phyloP scores from a whole-genome alignment of 2,329 filamentous ascomycete species.

The Alternaria postmessia region DNA sequence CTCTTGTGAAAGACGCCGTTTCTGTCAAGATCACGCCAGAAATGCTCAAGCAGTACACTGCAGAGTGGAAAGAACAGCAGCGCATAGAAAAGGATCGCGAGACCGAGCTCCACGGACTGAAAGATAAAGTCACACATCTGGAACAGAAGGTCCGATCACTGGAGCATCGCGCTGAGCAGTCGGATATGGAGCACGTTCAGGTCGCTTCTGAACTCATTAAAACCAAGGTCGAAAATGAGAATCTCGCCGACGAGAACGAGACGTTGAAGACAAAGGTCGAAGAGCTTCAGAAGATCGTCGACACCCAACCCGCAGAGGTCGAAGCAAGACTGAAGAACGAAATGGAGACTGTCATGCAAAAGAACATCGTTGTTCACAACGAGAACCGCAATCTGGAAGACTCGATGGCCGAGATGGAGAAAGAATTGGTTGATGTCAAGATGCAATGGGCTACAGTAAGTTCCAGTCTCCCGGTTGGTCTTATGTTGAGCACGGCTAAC shows the following conservation, averaged over 20 bases:
- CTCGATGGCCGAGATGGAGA: constrained; percentile 89
- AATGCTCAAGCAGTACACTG: constrained; percentile 78
- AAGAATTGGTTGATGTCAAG: constrained; percentile 90
- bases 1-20: constrained; percentile 91
- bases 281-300: constrained; percentile 85
- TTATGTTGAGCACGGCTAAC: constrained; percentile 24
- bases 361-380: constrained; percentile 92
- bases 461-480: constrained; percentile 17
- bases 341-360: constrained; percentile 89
- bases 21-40: constrained; percentile 85
- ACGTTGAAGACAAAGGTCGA: constrained; percentile 82
- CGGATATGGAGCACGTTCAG: constrained; percentile 88
- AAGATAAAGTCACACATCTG: constrained; percentile 65
- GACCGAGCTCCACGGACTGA: constrained; percentile 76
- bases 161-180: constrained; percentile 86
- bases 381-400: constrained; percentile 90
- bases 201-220: constrained; percentile 91
- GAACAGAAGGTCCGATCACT: constrained; percentile 81
- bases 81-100: constrained; percentile 83
- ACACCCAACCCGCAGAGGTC: constrained; percentile 87
- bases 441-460: constrained; percentile 94
- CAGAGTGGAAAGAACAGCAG: constrained; percentile 92
- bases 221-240: constrained; percentile 92
- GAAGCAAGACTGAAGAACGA: constrained; percentile 82
- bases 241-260: constrained; percentile 88